These are phyloP conservation scores for Stephania cephalantha DNA, from an alignment of 164 flowering plant species.

Conservation along the genomic window DNA sequence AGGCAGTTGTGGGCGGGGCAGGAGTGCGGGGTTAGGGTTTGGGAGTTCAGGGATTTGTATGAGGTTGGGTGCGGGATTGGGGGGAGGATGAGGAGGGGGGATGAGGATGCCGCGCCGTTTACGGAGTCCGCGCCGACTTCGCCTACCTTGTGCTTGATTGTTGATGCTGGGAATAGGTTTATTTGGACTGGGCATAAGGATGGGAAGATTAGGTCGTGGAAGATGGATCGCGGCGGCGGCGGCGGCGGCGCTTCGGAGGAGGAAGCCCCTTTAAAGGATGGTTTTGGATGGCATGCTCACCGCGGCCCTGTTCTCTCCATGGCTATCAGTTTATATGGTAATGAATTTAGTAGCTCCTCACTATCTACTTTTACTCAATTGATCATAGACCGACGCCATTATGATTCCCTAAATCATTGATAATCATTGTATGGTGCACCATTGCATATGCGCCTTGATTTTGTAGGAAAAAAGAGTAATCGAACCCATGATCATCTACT, in stretches of 20 bases:
- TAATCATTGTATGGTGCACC: too few relatives aligned
- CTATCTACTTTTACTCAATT: too few relatives aligned
- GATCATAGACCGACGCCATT: too few relatives aligned
- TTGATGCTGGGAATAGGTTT: constrained; percentile 57
- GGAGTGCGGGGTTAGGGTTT: constrained; percentile 63
- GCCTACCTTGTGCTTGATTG: constrained; percentile 57
- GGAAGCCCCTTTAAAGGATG: constrained; percentile 48
- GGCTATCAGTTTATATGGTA: constrained; percentile 72
- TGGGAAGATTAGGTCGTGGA: constrained; percentile 89
- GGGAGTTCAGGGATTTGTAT: constrained; percentile 48
- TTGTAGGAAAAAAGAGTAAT: too few relatives aligned
- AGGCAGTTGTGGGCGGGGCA: constrained; percentile 91
- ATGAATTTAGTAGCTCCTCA: not conserved
- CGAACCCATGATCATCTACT: too few relatives aligned
- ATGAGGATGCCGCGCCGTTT: constrained; percentile 80
- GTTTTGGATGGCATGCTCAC: constrained; percentile 88
- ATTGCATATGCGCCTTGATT: too few relatives aligned
- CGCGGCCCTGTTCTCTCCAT: constrained; percentile 74
- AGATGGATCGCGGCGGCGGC: constrained; percentile 47
- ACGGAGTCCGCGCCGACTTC: constrained; percentile 53
- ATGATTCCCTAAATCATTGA: too few relatives aligned
- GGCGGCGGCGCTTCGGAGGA: constrained; percentile 17
- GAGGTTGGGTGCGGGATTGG: constrained; percentile 34
- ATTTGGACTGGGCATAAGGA: constrained; percentile 97
- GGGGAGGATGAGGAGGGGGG: constrained; percentile 49